Evolutionary conservation across 176 grass and related monocot species (phyloP), one percentile per base, ranked within the genome.

Genomic region (Phoenix dactylifera): DNA sequence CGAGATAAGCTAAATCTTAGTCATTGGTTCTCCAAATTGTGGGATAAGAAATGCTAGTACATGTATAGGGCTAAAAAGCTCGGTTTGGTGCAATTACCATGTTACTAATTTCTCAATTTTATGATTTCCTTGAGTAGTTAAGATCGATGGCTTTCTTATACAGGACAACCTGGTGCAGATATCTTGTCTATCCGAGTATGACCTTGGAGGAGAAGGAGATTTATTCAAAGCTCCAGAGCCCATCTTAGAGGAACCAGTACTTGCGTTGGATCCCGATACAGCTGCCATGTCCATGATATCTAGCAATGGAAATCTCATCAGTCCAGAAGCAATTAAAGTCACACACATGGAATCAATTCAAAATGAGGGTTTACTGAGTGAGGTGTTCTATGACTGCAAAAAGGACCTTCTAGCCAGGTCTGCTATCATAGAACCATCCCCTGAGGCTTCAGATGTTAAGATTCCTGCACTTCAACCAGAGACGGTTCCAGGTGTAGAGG

Each of bases 211-310:
- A 62, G 94, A 93, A 67, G 79, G 94, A 14, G 94, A 99, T 72
- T 71, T 99, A 51, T 99, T 99, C 76, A 89, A 84, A 74, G 94
- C 88, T 22, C 94, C 88, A 30, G 94, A 93, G 74, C 70, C 65
- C 56, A 86, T 99, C 62, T 76, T 93, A 1, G 76, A 88, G 26
- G 94, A 89, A 32, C 77, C 74, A 1, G 24, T 71, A 61, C 75
- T 89, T 24, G 53, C 50, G 65, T 66, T 92, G 44, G 76, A 92
- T 63, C 88, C 84, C 1, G 67, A 86, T 18, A 63, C 71, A 53
- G 76, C 88, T 60, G 78, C 85, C 26, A 81, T 99, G 58, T 89
- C 94, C 9, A 86, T 93, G 53, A 93, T 98, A 56, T 76, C 84
- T 58, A 71, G 50, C 12, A 44, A 44, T 50, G 57, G 24, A 1